These are phyloP conservation scores for Beauveria sp. DNA, from an alignment of 2,329 filamentous ascomycete species.

Conservation along the genomic window DNA sequence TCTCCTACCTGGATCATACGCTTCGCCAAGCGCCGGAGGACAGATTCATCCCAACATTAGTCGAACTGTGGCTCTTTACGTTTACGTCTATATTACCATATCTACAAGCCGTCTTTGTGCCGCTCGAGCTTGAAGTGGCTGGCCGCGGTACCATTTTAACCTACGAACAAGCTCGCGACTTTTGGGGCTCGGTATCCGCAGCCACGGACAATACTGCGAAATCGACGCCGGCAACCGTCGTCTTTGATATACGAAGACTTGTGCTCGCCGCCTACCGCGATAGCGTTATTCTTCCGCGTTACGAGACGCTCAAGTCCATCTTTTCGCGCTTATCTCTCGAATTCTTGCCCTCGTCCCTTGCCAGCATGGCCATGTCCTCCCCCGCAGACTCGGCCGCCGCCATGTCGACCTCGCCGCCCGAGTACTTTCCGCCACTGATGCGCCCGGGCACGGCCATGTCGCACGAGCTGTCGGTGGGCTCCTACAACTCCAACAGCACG, in stretches of 20 bases:
- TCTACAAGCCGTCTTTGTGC: slow-evolving; percentile 90
- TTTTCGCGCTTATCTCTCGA: slow-evolving; percentile 87
- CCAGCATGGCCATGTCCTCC: slow-evolving; percentile 44
- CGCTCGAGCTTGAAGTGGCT: slow-evolving; percentile 86
- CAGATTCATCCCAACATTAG: slow-evolving; percentile 78
- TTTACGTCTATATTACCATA: slow-evolving; percentile 89
- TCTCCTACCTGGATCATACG: slow-evolving; percentile 77
- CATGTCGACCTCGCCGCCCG: slow-evolving; percentile 43
- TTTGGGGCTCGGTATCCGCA: slow-evolving; percentile 69
- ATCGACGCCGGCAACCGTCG: slow-evolving; percentile 41
- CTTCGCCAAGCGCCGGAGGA: slow-evolving; percentile 75
- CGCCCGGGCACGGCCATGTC: slow-evolving; percentile 69
- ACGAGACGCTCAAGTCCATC: slow-evolving; percentile 80
- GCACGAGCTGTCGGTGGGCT: slow-evolving; percentile 65
- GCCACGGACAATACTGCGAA: slow-evolving; percentile 27
- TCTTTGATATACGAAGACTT: slow-evolving; percentile 80
- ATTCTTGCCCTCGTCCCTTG: slow-evolving; percentile 52
- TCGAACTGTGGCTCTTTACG: slow-evolving; percentile 90
- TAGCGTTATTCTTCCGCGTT: slow-evolving; percentile 77
- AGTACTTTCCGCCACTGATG: slow-evolving; percentile 35
- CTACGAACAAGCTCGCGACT: slow-evolving; percentile 72
- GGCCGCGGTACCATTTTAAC: slow-evolving; percentile 75
- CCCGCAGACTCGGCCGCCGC: slow-evolving; percentile 44
- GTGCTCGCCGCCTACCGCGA: slow-evolving; percentile 86
- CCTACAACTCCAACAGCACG: slow-evolving; percentile 72